phyloP scores from a whole-genome alignment of 75 land plant genomes.

The Chamaecyparis obtusa region DNA sequence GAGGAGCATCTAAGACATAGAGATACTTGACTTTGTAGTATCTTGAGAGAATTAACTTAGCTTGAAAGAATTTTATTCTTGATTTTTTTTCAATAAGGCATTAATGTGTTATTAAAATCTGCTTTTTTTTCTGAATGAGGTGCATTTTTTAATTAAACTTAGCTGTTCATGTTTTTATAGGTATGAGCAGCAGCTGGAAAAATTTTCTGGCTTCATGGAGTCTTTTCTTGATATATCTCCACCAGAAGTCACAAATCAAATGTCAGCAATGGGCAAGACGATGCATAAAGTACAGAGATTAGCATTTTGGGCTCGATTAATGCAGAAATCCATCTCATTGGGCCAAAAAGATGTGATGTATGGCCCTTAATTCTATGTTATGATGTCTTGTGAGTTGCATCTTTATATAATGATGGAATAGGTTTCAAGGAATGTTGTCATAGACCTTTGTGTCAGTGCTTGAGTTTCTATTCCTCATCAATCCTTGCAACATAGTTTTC shows the following conservation, averaged over 20 bases:
- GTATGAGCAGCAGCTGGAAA: slow-evolving; percentile 76
- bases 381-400: neutral
- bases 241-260: slow-evolving; percentile 58
- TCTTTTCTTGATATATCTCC: slow-evolving; percentile 74
- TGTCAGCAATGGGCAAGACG: slow-evolving; percentile 18
- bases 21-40: too few relatives aligned
- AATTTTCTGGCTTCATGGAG: slow-evolving; percentile 72
- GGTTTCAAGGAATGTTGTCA: neutral
- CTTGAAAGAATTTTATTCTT: neutral
- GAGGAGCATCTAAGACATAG: neutral
- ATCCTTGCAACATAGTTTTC: neutral
- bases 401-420: neutral
- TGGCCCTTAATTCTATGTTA: slow-evolving; percentile 11
- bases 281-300: slow-evolving; percentile 42
- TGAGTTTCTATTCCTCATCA: neutral
- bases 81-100: neutral
- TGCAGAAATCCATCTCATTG: slow-evolving; percentile 30
- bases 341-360: slow-evolving; percentile 64
- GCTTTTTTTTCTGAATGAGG: neutral
- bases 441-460: neutral
- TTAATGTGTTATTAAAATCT: neutral
- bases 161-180: slow-evolving; percentile 20
- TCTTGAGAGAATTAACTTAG: neutral
- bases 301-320: slow-evolving; percentile 50
- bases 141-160: neutral